Base-by-base conservation (phyloP, 2,329 filamentous ascomycete genomes). In the Daldinia sp. region DNA sequence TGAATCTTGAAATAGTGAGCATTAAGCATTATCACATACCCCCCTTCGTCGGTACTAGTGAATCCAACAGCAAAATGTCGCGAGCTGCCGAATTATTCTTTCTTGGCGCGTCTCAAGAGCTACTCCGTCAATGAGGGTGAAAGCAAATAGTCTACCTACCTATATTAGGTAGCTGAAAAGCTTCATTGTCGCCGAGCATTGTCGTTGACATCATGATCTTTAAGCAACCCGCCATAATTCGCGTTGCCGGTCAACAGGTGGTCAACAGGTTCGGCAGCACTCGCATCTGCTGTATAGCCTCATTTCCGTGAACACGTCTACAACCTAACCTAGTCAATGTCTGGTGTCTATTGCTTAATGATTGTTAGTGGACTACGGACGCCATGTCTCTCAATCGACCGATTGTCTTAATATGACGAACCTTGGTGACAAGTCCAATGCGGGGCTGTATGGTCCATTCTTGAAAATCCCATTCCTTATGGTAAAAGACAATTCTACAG, bases 391-490 rank as follows among this genome's bases (percentile, higher is more conserved):
- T 58, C 15, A 43, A 60, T 64, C 45, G 43, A 54, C 45, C 32
- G 30, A 53, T 35, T 67, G 64, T 67, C 61, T 65, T 58, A 66
- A 48, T 15, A 50, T 51, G 58, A 63, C 52, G 59, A 62, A 27
- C 49, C 49, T 55, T 53, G 32, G 52, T 52, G 55, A 63, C 62
- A 62, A 58, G 55, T 34, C 58, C 55, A 51, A 61, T 61, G 70
- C 70, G 70, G 69, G 70, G 70, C 68, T 66, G 49, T 63, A 67
- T 58, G 61, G 27, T 43, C 43, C 68, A 70, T 72, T 72, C 68
- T 67, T 71, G 13, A 52, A 59, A n/a, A 58, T 62, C 53, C 58
- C 68, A 68, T 70, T 67, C 65, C 64, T 61, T 56, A 66, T 67
- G 37, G 58, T 52, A 39, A 66, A 60, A 57, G 58, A 29, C 19